These are phyloP conservation scores for Ceratobasidium sp. DNA, from an alignment of 1,284 basidiomycete species.

Conservation along the genomic window DNA sequence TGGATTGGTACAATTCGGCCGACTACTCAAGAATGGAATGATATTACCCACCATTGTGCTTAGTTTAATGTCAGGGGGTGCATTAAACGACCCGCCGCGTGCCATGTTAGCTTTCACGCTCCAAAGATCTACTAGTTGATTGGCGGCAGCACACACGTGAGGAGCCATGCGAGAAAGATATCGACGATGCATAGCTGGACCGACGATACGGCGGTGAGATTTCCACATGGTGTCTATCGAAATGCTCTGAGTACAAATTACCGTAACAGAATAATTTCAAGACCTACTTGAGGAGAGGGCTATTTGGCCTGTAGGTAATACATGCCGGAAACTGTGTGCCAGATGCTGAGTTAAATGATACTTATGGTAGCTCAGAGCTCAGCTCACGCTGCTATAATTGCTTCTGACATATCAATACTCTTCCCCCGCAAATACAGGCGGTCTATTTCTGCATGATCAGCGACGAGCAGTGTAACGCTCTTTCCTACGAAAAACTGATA, in stretches of 20 bases:
- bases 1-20: not conserved
- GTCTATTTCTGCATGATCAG: not conserved
- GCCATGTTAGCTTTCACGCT: not conserved
- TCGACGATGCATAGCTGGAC: conserved; percentile 7
- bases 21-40: too few species aligned
- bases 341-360: not conserved
- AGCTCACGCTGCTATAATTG: not conserved
- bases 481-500: conserved; percentile 1
- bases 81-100: not conserved
- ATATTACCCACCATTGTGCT: not conserved
- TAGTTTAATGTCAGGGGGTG: not conserved
- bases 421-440: not conserved
- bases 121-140: not conserved
- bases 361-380: not conserved
- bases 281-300: not conserved
- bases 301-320: not conserved
- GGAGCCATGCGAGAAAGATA: conserved; percentile 8
- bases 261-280: not conserved
- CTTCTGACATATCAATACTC: conserved; percentile 1
- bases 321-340: not conserved
- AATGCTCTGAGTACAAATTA: not conserved
- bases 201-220: not conserved
- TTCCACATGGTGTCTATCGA: conserved; percentile 6
- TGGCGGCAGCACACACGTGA: not conserved
- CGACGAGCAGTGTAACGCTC: not conserved